phyloP scores from a whole-genome alignment of 352 stramenopile genomes.

The Phytophthora lateralis region DNA sequence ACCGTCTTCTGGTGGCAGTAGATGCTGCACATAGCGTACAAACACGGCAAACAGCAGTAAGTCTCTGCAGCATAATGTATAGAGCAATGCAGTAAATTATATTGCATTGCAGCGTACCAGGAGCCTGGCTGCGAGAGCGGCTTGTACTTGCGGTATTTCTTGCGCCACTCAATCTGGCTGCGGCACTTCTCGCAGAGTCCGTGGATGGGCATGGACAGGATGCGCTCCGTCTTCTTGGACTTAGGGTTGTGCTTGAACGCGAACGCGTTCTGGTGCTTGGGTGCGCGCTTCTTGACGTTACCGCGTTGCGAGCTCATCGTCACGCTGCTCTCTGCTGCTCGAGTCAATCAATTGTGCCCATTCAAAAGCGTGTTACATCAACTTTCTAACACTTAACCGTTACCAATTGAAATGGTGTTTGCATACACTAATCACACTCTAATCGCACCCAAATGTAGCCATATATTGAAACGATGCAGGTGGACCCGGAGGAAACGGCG shows the following conservation, averaged over 20 bases:
- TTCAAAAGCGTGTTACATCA: conserved; percentile 13
- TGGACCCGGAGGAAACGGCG: conserved; percentile 12
- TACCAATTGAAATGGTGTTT: not conserved
- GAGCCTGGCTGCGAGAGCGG: conserved; percentile 93
- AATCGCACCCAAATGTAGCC: conserved; percentile 24
- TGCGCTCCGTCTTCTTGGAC: conserved; percentile 97
- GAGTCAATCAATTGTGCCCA: conserved; percentile 13
- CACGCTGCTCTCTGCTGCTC: conserved; percentile 2
- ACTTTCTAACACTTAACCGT: too few species aligned
- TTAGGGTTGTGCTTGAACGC: conserved; percentile 98
- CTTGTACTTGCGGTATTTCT: conserved; percentile 99
- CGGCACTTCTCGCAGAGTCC: conserved; percentile 94
- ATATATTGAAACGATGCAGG: conserved; percentile 40
- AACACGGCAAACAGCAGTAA: not conserved
- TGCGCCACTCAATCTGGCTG: conserved; percentile 98
- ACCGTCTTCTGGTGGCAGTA: conserved; percentile 93
- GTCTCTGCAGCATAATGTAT: not conserved
- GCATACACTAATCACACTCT: not conserved
- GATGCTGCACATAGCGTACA: conserved; percentile 65
- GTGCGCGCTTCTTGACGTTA: conserved; percentile 87
- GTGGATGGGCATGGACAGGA: conserved; percentile 90
- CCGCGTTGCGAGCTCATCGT: conserved; percentile 87
- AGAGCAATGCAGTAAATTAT: not conserved
- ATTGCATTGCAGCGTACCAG: conserved; percentile 60
- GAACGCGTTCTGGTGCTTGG: conserved; percentile 98